These are phyloP conservation scores for Aspergillus chevalieri DNA, from an alignment of 2,329 filamentous ascomycete species.

Conservation along the genomic window DNA sequence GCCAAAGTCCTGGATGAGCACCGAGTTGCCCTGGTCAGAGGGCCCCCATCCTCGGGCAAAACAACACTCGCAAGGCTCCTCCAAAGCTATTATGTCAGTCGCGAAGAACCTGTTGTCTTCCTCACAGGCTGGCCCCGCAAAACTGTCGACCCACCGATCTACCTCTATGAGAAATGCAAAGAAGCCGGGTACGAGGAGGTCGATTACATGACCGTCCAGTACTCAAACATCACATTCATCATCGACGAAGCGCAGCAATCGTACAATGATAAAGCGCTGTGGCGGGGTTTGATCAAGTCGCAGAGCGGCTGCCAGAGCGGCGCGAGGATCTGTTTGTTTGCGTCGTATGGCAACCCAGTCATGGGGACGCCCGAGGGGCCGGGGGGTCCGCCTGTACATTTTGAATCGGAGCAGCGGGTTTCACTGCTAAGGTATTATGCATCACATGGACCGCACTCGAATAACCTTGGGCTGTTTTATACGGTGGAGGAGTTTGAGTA, in stretches of 20 bases:
- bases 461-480: background rate
- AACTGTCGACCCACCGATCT: background rate
- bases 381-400: background rate
- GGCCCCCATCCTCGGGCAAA: background rate
- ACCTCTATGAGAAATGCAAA: background rate
- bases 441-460: background rate
- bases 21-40: background rate
- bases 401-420: background rate
- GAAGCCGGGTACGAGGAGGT: background rate
- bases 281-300: background rate
- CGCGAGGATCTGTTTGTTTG: background rate
- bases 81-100: background rate
- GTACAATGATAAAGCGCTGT: background rate
- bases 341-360: background rate
- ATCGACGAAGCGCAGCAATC: background rate
- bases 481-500: background rate
- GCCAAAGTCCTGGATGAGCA: background rate
- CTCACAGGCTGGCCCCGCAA: background rate
- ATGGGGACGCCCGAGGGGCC: background rate
- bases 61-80: conserved; percentile 1
- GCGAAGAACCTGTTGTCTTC: background rate
- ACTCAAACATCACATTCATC: background rate
- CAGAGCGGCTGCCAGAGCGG: background rate
- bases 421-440: background rate
- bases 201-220: background rate